These are phyloP conservation scores for Echinosophora koreensis DNA, from an alignment of 306 rosid genomes.

Conservation along the genomic window DNA sequence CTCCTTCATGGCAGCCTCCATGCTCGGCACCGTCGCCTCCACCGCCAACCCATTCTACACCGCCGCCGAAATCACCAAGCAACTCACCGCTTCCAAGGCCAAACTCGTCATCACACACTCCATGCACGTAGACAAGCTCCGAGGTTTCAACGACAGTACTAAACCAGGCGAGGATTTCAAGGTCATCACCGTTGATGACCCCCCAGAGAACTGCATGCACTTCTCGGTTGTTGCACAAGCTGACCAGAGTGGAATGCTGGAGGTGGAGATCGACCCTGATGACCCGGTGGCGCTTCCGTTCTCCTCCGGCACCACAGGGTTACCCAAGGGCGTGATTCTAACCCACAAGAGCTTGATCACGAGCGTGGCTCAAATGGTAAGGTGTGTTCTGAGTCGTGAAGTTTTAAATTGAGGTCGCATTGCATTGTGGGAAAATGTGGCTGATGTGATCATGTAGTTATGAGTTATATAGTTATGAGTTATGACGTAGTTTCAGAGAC, in stretches of 20 bases:
- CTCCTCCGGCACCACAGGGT: constrained; percentile 86
- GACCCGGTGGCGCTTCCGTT: constrained; percentile 71
- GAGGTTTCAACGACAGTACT: not conserved
- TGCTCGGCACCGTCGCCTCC: too few species aligned
- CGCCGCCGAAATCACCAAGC: constrained; percentile 65
- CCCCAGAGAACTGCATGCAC: constrained; percentile 60
- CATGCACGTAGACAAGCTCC: constrained; percentile 58
- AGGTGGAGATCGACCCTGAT: constrained; percentile 41
- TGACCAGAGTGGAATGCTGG: constrained; percentile 46
- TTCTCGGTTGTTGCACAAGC: constrained; percentile 61
- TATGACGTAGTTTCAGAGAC: too few species aligned
- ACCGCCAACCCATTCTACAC: constrained; percentile 58
- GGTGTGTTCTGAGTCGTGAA: too few species aligned
- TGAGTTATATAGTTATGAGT: too few species aligned
- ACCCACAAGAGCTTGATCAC: constrained; percentile 68
- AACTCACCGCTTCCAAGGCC: constrained; percentile 50
- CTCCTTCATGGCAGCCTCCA: too few species aligned
- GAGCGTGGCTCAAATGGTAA: constrained; percentile 61
- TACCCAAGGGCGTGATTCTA: constrained; percentile 77
- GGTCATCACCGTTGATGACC: constrained; percentile 59
- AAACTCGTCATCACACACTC: constrained; percentile 71
- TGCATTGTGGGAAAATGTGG: too few species aligned
- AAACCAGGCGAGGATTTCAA: constrained; percentile 13
- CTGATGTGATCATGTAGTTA: too few species aligned
- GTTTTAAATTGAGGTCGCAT: too few species aligned